These are phyloP conservation scores for Cadophora gregata DNA, from an alignment of 2,329 filamentous ascomycete species.

Conservation along the genomic window DNA sequence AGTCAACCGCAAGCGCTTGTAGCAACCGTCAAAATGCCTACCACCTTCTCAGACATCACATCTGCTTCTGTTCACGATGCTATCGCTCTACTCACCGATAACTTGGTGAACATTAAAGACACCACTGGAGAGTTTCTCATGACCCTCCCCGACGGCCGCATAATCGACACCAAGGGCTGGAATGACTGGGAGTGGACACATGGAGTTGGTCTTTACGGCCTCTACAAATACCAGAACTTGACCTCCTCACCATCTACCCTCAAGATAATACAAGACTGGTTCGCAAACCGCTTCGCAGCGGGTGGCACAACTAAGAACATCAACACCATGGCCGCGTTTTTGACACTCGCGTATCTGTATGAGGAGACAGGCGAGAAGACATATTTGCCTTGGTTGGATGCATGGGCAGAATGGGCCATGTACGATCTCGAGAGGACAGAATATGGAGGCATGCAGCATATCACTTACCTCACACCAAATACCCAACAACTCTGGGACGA, in stretches of 20 bases:
- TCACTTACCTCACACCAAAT: slow-evolving; percentile 65
- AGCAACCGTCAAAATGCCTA: slow-evolving; percentile 16
- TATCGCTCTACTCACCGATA: slow-evolving; percentile 23
- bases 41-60: slow-evolving; percentile 17
- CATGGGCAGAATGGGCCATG: slow-evolving; percentile 85
- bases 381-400: slow-evolving; percentile 78
- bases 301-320: slow-evolving; percentile 78
- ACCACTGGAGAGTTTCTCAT: slow-evolving; percentile 76
- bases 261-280: slow-evolving; percentile 75
- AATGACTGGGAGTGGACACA: slow-evolving; percentile 85
- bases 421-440: slow-evolving; percentile 74
- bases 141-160: slow-evolving; percentile 70
- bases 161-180: slow-evolving; percentile 78
- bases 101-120: slow-evolving; percentile 77
- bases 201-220: slow-evolving; percentile 78
- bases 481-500: slow-evolving; percentile 83
- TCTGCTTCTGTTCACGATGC: slow-evolving; percentile 18
- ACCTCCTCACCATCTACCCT: slow-evolving; percentile 67
- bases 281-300: slow-evolving; percentile 61
- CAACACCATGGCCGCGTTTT: slow-evolving; percentile 82
- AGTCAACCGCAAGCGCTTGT: not conserved
- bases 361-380: slow-evolving; percentile 72
- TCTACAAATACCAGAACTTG: slow-evolving; percentile 81
- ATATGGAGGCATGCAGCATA: slow-evolving; percentile 56
- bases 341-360: slow-evolving; percentile 78